These are phyloP conservation scores for Microcyclospora pomicola DNA, from an alignment of 2,329 filamentous ascomycete species.

Conservation along the genomic window DNA sequence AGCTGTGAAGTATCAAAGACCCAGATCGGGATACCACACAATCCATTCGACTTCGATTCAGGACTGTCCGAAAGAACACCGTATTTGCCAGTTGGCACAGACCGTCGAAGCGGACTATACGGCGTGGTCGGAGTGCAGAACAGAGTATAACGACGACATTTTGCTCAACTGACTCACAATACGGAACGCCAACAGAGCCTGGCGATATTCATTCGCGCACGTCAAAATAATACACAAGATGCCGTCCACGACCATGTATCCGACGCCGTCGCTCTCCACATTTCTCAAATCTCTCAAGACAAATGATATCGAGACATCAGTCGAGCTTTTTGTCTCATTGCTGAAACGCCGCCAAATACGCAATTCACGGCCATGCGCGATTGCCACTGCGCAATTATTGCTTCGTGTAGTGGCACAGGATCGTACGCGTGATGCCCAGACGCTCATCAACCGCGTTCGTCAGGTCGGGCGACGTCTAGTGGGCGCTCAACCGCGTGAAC, in stretches of 20 bases:
- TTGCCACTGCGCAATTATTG: conserved; percentile 80
- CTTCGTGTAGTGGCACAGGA: conserved; percentile 73
- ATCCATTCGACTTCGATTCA: too few relatives aligned
- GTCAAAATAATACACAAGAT: conserved; percentile 26
- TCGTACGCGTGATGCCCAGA: conserved; percentile 61
- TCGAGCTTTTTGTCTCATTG: conserved; percentile 71
- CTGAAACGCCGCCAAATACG: conserved; percentile 84
- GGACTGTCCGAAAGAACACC: too few relatives aligned
- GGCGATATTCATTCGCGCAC: too few relatives aligned
- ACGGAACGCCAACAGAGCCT: too few relatives aligned
- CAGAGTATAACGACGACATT: too few relatives aligned
- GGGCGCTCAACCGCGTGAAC: conserved; percentile 74
- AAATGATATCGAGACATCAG: conserved; percentile 62
- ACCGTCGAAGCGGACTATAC: too few relatives aligned
- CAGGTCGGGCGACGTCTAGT: conserved; percentile 64
- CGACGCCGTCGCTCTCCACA: conserved; percentile 60
- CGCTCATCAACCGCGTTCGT: conserved; percentile 67
- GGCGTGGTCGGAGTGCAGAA: too few relatives aligned
- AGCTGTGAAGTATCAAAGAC: too few relatives aligned
- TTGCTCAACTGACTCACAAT: too few relatives aligned
- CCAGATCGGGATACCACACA: too few relatives aligned
- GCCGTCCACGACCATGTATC: conserved; percentile 42
- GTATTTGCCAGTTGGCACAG: too few relatives aligned
- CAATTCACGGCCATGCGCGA: conserved; percentile 75
- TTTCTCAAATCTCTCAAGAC: conserved; percentile 69